Evolutionary conservation across 371 early-diverging fungal genomes (phyloP), one percentile per base, ranked within the genome.

Genomic region (Zancudomyces culisetae): DNA sequence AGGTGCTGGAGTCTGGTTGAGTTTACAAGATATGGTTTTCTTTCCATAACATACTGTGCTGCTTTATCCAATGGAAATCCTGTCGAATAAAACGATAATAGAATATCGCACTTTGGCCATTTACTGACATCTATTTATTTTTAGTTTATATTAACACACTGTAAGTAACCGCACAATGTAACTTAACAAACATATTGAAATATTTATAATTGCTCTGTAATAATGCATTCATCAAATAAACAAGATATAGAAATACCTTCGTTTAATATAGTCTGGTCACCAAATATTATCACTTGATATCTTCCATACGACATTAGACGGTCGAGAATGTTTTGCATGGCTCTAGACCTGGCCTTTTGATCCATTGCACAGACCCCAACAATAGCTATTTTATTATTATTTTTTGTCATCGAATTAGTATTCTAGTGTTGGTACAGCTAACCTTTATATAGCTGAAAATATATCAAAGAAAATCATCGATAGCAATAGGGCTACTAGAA

Each of bases 41-140:
- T 72, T 41, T 87, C 70, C 29, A 81, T 74, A 12, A 81, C 80
- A 60, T 98, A 98, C 35, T 79, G 69, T 43, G 89, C 81, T 0
- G 96, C 94, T 67, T 97, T 96, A 26, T 85, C 75, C 26, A 98
- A 70, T 1, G 98, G 98, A 57, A 98, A 96, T 26, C 91, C 96
- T 26, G 66, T 77, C 3, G 91, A 90, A 66, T 91, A 97, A 70
- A 98, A 98, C 13, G 93, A 85, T 27, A 98, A 83, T 59, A 98
- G 73, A 59, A 96, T 89, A 68, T 98, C 95, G 66, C 96, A 93
- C 1, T 72, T 69, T 3, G 98, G 98, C 98, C 98, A 96, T 52
- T 77, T 74, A 29, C 84, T 83, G 12, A 67, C 55, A 23, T 27
- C 53, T 23, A 57, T n/a, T n/a, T n/a, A n/a, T n/a, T n/a, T n/a